Base-by-base conservation (phyloP, 2,329 filamentous ascomycete species). In the Pestalotiopsis sp. region DNA sequence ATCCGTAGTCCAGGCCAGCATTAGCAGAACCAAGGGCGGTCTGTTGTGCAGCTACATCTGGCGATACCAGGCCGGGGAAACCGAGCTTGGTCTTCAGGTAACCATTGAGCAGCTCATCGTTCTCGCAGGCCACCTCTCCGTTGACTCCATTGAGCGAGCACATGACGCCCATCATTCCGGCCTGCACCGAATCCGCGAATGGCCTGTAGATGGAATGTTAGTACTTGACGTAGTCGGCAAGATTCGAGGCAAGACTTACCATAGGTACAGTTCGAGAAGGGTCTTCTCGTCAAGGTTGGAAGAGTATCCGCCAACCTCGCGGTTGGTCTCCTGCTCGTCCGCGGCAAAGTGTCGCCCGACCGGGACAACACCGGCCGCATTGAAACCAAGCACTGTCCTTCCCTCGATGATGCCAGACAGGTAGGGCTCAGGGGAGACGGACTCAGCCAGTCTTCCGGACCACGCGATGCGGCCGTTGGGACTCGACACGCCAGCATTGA, bases 81-180 rank as follows among this genome's bases (percentile, higher is more conserved):
- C 76, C 76, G 45, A 78, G 68, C 52, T 76, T 74, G 1, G 69
- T 73, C 63, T 78, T 78, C 5, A 78, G 69, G 49, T 74, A 68
- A 2, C 63, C 66, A 49, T 70, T 72, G 23, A 76, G 69, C 9
- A 76, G 70, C 4, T 72, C 52, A 2, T 73, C 56, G 52, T 71
- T 77, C 68, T 78, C 74, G 69, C 76, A 77, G 1, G 72, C 71
- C 13, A 68, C 66, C 3, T 69, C 72, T 9, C 70, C 70, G 66
- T 75, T 75, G 64, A 76, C 72, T 12, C 66, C 64, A 66, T 74
- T 75, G 72, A 74, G 73, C 59, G 68, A 71, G 65, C 73, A 77
- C 75, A 77, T 77, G 52, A 70, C 70, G 11, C 68, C 71, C 4
- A 68, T 70, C 25, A 73, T 68, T 4, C 74, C 75, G 11, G 64